phyloP scores from a whole-genome alignment of 805 yeast genomes.

The Candida vaughaniae region DNA sequence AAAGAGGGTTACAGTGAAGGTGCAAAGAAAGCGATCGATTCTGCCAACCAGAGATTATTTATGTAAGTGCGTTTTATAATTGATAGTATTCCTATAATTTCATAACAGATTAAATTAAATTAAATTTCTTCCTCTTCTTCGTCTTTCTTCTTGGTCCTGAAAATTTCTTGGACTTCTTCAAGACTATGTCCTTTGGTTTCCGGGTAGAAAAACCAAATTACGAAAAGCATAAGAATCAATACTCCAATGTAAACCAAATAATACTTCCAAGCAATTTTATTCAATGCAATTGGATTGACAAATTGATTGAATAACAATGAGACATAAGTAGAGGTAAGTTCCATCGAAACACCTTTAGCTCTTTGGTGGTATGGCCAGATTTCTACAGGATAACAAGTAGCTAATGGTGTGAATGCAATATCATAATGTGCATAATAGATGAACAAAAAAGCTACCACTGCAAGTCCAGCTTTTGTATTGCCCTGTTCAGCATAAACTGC shows the following conservation, averaged over 20 bases:
- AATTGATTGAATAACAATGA: constrained; percentile 24
- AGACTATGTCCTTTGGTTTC: constrained; percentile 35
- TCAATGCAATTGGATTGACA: constrained; percentile 40
- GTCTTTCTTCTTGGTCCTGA: constrained; percentile 21
- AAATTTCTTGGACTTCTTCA: constrained; percentile 42
- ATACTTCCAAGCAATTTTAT: constrained; percentile 41
- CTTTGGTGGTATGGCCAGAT: constrained; percentile 35
- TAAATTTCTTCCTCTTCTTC: no score
- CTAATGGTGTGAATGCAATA: constrained; percentile 44
- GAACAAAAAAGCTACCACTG: constrained; percentile 24
- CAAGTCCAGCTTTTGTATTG: constrained; percentile 11
- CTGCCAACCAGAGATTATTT: constrained; percentile 8
- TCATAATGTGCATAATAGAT: constrained; percentile 20
- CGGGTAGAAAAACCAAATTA: constrained; percentile 34
- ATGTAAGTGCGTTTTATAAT: no score
- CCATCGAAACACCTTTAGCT: constrained; percentile 40
- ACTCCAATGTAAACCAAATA: constrained; percentile 39
- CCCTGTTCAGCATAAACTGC: constrained; percentile 19
- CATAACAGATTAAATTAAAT: no score
- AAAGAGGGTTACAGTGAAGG: constrained; percentile 10
- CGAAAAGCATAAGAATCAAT: constrained; percentile 25
- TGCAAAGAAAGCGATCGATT: constrained; percentile 9
- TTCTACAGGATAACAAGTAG: constrained; percentile 46
- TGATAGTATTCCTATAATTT: no score
- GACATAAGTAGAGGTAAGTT: constrained; percentile 18